Evolutionary conservation across 2,329 filamentous ascomycete species (phyloP).

Genomic region (Clarireedia monteithiana): DNA sequence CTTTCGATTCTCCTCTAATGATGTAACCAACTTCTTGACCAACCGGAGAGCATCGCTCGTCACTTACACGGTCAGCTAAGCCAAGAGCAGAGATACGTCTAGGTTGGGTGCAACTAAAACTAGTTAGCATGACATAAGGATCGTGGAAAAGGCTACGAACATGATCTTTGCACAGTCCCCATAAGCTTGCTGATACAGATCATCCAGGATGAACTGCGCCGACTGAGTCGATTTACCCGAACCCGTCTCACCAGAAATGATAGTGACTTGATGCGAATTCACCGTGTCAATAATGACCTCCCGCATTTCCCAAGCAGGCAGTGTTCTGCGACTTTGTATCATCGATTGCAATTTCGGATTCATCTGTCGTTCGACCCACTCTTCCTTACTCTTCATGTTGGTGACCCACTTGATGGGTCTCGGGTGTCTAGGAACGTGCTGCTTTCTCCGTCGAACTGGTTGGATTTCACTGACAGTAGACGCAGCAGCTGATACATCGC

Average conservation of each 20-base stretch:
- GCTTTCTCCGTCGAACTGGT: slow-evolving; percentile 19
- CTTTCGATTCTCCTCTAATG: slow-evolving; percentile 83
- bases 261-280: slow-evolving; percentile 74
- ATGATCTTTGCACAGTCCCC: slow-evolving; percentile 81
- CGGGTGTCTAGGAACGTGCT: slow-evolving; percentile 38
- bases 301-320: slow-evolving; percentile 83
- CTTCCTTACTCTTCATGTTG: slow-evolving; percentile 51
- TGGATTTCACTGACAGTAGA: slow-evolving; percentile 51
- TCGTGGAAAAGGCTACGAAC: slow-evolving; percentile 11
- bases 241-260: slow-evolving; percentile 94
- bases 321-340: slow-evolving; percentile 59
- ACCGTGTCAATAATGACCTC: slow-evolving; percentile 72
- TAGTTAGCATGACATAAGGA: slow-evolving; percentile 3
- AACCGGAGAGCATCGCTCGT: slow-evolving; percentile 75
- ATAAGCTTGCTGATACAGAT: slow-evolving; percentile 69
- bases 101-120: slow-evolving; percentile 69
- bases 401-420: slow-evolving; percentile 57
- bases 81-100: slow-evolving; percentile 90
- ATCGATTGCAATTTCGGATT: slow-evolving; percentile 64
- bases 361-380: slow-evolving; percentile 64
- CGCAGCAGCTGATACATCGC: slow-evolving; percentile 75
- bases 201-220: slow-evolving; percentile 91
- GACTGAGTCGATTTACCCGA: slow-evolving; percentile 96
- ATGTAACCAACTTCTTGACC: slow-evolving; percentile 87
- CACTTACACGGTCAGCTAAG: slow-evolving; percentile 86